Percentiles rank a stretch among this genome's conserved stretches.
Conservation (phyloP, 2,329 filamentous ascomycete genomes). For the Geosmithia flava region DNA sequence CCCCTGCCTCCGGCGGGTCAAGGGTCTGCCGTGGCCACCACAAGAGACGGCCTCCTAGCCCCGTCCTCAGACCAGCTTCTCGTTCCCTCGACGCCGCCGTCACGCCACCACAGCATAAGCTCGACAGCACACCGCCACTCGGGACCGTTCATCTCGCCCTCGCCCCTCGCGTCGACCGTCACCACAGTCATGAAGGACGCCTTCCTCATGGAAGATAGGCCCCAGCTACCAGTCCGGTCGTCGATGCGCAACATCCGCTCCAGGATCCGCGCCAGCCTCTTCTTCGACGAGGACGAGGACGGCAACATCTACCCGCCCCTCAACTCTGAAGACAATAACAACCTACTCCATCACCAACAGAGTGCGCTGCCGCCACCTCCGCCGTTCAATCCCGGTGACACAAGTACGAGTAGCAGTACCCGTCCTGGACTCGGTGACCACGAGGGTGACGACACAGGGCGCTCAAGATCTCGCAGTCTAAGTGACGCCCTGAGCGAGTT, state of each 20-base stretch:
- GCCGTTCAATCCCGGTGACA: neutral
- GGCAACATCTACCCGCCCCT: constrained; percentile 5
- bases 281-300: constrained; percentile 31
- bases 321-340: neutral
- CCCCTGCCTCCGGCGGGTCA: constrained; percentile 16
- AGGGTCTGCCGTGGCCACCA: constrained; percentile 4
- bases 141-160: constrained; percentile 44
- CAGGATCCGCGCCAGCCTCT: constrained; percentile 40
- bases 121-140: constrained; percentile 13
- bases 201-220: constrained; percentile 30
- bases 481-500: constrained; percentile 28
- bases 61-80: constrained; percentile 5
- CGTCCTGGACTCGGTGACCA: neutral
- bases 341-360: neutral
- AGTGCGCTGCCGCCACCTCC: neutral
- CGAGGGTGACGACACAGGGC: constrained; percentile 6
- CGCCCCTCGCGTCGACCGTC: constrained; percentile 46
- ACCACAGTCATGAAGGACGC: constrained; percentile 45
- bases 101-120: neutral
- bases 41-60: neutral
- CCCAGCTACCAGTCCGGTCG: constrained; percentile 22
- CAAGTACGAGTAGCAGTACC: neutral
- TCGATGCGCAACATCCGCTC: constrained; percentile 34
- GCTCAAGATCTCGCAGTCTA: constrained; percentile 22
- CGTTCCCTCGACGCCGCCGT: constrained; percentile 3